Percentiles rank a stretch among this genome's conserved stretches.
Evolutionary conservation across 768 basidiomycete genomes (phyloP).

Genomic region (Dacryopinax spathularia): DNA sequence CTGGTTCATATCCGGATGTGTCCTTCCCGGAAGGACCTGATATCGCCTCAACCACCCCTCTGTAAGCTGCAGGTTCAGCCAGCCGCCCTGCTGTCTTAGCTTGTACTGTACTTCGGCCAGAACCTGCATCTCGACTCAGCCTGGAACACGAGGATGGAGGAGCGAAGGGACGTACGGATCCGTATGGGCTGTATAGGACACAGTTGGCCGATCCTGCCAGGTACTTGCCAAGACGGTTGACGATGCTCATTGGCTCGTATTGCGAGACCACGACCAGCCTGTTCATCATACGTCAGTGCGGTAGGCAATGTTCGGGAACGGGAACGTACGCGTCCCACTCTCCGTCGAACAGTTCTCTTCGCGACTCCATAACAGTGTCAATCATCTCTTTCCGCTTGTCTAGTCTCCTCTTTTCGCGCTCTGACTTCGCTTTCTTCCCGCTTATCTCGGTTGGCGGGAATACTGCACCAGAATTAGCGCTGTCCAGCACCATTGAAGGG

Average conservation of each 20-base stretch:
- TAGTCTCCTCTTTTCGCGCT: conserved; percentile 53
- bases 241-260: conserved; percentile 71
- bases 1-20: conserved; percentile 87
- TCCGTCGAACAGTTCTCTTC: conserved; percentile 72
- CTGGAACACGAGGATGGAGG: not conserved
- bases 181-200: conserved; percentile 71
- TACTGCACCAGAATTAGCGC: conserved; percentile 28
- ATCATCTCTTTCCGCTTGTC: conserved; percentile 65
- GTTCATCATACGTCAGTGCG: conserved; percentile 3
- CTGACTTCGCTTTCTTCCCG: conserved; percentile 47
- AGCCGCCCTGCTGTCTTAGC: conserved; percentile 50
- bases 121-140: conserved; percentile 33
- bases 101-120: conserved; percentile 63
- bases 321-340: conserved; percentile 70
- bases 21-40: conserved; percentile 91
- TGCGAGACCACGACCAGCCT: conserved; percentile 71
- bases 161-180: conserved; percentile 40
- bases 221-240: conserved; percentile 59
- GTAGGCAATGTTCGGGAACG: not conserved
- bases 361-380: conserved; percentile 43
- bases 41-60: conserved; percentile 83
- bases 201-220: conserved; percentile 75
- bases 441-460: conserved; percentile 43
- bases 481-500: conserved; percentile 5
- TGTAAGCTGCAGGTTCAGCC: conserved; percentile 62